phyloP scores from a whole-genome alignment of 345 rosid species.

The Eucalyptus pauciflora region DNA sequence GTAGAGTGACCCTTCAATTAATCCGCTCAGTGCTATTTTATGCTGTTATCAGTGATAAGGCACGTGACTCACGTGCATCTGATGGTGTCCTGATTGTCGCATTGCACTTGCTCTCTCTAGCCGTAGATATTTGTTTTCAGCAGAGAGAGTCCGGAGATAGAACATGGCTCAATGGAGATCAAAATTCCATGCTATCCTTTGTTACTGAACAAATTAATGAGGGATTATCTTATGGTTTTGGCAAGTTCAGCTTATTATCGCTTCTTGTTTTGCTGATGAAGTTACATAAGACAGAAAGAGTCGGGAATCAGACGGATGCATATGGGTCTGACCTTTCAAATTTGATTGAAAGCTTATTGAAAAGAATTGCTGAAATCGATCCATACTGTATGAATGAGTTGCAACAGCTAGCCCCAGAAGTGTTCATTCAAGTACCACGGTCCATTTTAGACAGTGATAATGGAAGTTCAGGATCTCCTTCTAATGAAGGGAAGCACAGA shows the following conservation, averaged over 20 bases:
- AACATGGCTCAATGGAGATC: constrained; percentile 17
- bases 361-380: constrained; percentile 69
- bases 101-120: constrained; percentile 71
- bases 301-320: constrained; percentile 37
- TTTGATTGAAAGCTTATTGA: constrained; percentile 64
- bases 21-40: constrained; percentile 64
- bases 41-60: constrained; percentile 56
- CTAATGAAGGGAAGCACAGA: constrained; percentile 67
- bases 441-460: constrained; percentile 7
- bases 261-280: constrained; percentile 79
- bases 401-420: constrained; percentile 71
- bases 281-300: constrained; percentile 41
- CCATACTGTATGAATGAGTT: constrained; percentile 48
- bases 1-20: constrained; percentile 53
- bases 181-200: constrained; percentile 36
- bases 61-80: constrained; percentile 60
- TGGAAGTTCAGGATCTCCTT: constrained; percentile 39
- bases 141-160: constrained; percentile 21
- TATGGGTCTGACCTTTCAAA: constrained; percentile 59
- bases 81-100: constrained; percentile 65
- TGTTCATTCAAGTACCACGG: constrained; percentile 34
- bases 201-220: constrained; percentile 53
- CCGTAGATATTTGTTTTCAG: constrained; percentile 63
- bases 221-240: constrained; percentile 36
- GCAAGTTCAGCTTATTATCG: constrained; percentile 61